These are phyloP conservation scores for Kwoniella botswanensis DNA, from an alignment of 768 basidiomycete species.

Conservation along the genomic window DNA sequence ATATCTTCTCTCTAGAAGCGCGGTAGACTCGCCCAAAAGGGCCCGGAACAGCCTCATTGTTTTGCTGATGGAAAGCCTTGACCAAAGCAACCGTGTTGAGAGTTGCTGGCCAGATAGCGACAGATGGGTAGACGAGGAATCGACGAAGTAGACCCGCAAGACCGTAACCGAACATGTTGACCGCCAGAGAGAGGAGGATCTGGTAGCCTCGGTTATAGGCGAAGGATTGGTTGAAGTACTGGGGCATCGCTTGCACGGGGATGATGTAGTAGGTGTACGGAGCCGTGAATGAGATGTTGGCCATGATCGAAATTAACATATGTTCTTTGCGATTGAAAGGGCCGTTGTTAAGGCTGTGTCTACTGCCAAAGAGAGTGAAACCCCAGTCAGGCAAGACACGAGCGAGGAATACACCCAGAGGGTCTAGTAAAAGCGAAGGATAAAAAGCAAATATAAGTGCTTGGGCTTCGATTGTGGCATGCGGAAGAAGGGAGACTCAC, in stretches of 20 bases:
- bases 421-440: slow-evolving; percentile 22
- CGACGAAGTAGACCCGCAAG: slow-evolving; percentile 86
- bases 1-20: slow-evolving; percentile 21
- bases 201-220: slow-evolving; percentile 44
- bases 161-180: slow-evolving; percentile 89
- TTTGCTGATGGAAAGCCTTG: slow-evolving; percentile 46
- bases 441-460: neutral
- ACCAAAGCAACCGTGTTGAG: slow-evolving; percentile 15
- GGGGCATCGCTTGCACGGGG: slow-evolving; percentile 43
- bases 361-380: slow-evolving; percentile 34
- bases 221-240: slow-evolving; percentile 54
- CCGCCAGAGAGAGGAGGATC: slow-evolving; percentile 72
- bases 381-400: slow-evolving; percentile 29
- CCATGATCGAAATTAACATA: slow-evolving; percentile 49
- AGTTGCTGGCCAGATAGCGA: slow-evolving; percentile 19
- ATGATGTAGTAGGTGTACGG: slow-evolving; percentile 54
- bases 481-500: slow-evolving; percentile 15
- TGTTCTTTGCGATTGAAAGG: slow-evolving; percentile 53
- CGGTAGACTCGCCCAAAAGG: slow-evolving; percentile 68
- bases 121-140: slow-evolving; percentile 89
- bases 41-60: slow-evolving; percentile 96
- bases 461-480: neutral
- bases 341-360: slow-evolving; percentile 42
- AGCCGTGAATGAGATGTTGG: slow-evolving; percentile 41
- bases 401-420: slow-evolving; percentile 33